phyloP scores from a whole-genome alignment of 352 stramenopile species.

The Pythium myriotylum region DNA sequence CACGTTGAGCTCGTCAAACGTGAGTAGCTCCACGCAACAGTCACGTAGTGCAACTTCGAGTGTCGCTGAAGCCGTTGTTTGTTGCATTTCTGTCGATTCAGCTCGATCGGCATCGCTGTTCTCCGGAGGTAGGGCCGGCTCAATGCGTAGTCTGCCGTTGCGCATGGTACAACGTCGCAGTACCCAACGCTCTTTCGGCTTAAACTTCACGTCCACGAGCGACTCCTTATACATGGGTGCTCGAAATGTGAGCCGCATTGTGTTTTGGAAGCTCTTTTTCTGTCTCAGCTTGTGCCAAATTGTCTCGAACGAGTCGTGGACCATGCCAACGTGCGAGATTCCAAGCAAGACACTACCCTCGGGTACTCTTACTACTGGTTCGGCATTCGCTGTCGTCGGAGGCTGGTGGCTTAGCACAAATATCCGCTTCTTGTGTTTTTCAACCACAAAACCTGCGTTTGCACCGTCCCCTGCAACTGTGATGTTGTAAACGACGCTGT shows the following conservation, averaged over 20 bases:
- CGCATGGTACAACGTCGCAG: slow-evolving; percentile 35
- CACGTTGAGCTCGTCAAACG: slow-evolving; percentile 34
- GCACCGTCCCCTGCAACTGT: slow-evolving; percentile 10
- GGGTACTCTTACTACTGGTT: slow-evolving; percentile 32
- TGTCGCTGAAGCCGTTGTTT: neutral
- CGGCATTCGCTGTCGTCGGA: neutral
- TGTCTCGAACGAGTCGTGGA: slow-evolving; percentile 65
- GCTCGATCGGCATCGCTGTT: too few relatives aligned
- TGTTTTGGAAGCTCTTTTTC: slow-evolving; percentile 50
- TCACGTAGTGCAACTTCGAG: slow-evolving; percentile 48
- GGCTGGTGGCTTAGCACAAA: slow-evolving; percentile 59
- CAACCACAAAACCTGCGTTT: slow-evolving; percentile 45
- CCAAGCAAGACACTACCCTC: slow-evolving; percentile 57
- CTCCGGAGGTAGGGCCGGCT: slow-evolving; percentile 6
- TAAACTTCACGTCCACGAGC: slow-evolving; percentile 40
- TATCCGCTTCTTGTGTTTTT: slow-evolving; percentile 63
- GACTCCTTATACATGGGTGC: slow-evolving; percentile 44
- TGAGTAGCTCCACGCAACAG: slow-evolving; percentile 49
- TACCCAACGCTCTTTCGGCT: slow-evolving; percentile 39
- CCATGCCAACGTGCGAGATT: slow-evolving; percentile 62
- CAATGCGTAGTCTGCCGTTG: slow-evolving; percentile 42
- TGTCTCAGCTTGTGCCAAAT: slow-evolving; percentile 70
- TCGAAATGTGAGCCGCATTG: slow-evolving; percentile 59
- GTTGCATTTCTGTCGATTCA: neutral
- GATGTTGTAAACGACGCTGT: slow-evolving; percentile 61